Base-by-base conservation (phyloP, 2,329 filamentous ascomycete species). In the Colletotrichum echinochloae region DNA sequence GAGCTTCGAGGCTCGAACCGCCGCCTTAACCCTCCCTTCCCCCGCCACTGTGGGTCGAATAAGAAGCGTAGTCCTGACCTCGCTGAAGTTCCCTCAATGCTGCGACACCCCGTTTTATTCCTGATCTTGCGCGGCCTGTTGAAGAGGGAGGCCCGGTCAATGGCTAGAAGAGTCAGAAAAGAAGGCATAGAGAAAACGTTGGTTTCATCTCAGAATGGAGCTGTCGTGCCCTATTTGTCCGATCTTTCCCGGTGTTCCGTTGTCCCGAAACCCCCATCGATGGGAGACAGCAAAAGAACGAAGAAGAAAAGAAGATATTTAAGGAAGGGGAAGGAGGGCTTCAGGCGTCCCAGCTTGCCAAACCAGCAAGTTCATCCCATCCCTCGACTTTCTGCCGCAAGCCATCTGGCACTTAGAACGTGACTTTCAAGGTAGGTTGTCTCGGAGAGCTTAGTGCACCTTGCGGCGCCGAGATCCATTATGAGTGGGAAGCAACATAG, bases 1-100 rank as follows among this genome's bases (percentile, higher is more conserved):
- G 67, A 70, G 64, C 67, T 62, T 62, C 66, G 52, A 67, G 67
- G 67, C 63, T 62, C 57, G 56, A 70, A 67, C 63, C 44, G 64
- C 56, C 63, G 60, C 56, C 51, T 57, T 33, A 35, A 62, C 57
- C 57, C 41, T 46, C 11, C 51, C 57, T 51, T 46, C 11, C 51
- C 28, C 30, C 49, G 14, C 35, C 23, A 41, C 30, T n/a, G 56
- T 59, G 68, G 65, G 59, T 57, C 59, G 52, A 48, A 54, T 39
- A 52, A 41, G 57, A 60, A 68, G 57, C 59, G 44, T 49, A 35
- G 33, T 62, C 51, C 54, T 61, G 39, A 35, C 51, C 54, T 61
- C 56, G 44, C 41, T 44, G 33, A n/a, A 23, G 33, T 37, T 16
- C 54, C n/a, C 8, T 35, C 44, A 30, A 49, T 26, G 49, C 28